Base-by-base conservation (phyloP, 2,329 filamentous ascomycete genomes). In the Aureobasidium lini region DNA sequence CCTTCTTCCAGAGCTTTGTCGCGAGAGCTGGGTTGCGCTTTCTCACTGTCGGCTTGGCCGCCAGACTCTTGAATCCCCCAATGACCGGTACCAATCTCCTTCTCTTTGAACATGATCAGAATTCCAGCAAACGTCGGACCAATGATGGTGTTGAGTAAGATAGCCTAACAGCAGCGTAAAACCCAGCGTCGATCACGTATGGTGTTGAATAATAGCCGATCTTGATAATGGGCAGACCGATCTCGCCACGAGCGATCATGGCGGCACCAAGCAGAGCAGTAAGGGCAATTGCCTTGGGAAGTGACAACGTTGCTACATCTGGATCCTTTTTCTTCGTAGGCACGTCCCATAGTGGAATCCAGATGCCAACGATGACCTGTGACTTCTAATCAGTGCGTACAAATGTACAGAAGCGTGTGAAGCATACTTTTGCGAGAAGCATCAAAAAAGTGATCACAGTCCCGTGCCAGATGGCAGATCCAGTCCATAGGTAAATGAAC, bases 221-320 rank as follows among this genome's bases (percentile, higher is more conserved):
- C 47, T 68, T 63, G 8, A 68, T 66, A 18, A 69, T 67, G 11
- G 70, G 60, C 9, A 69, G 60, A 15, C 68, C 66, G 32, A 70
- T 70, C 23, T 70, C 67, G 23, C 66, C 68, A 32, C 67, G 63
- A 31, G 67, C 66, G 7, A 70, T 65, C 67, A 66, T 66, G 1
- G 68, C 66, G 57, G 64, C 65, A 7, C 67, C 66, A 6, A 70
- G 63, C 3, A 70, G 48, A 4, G 18, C 44, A 2, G 57, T 46
- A 3, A 46, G 18, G 5, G 57, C 10, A 7, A 39, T 1, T 10
- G 29, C 2, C 3, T 18, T 5, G 8, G 16, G 36, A 6, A 42
- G 54, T 6, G 29, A 28, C 11, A 28, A 29, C 4, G 4, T 11
- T 6, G 43, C 13, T 2, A 3, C 18, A 2, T 32, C 23, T 0